Conservation (phyloP, 2,329 filamentous ascomycete genomes). For the Colletotrichum karsti region DNA sequence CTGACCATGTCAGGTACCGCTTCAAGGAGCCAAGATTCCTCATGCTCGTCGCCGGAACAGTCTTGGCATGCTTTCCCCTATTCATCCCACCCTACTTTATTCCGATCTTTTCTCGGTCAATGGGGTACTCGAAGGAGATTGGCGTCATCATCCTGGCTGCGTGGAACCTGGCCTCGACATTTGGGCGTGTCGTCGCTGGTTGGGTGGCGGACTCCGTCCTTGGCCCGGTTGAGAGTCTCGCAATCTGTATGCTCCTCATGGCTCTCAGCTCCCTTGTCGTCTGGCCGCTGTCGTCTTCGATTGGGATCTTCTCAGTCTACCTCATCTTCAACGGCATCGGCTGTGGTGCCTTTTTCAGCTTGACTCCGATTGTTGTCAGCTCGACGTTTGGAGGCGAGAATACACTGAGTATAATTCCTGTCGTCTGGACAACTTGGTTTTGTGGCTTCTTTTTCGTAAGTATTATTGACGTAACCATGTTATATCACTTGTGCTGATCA, state of each 20-base stretch:
- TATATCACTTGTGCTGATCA: too few relatives aligned
- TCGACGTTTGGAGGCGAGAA: conserved; percentile 34
- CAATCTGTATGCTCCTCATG: conserved; percentile 35
- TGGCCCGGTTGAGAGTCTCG: conserved; percentile 36
- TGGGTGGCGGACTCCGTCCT: conserved; percentile 35
- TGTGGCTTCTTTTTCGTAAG: conserved; percentile 39
- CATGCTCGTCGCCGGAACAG: conserved; percentile 32
- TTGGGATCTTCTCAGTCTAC: conserved; percentile 33
- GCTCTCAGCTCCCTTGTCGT: conserved; percentile 34
- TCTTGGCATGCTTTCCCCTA: conserved; percentile 35
- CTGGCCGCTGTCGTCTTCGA: conserved; percentile 36
- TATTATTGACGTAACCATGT: neutral
- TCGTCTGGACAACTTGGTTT: conserved; percentile 38
- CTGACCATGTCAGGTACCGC: conserved; percentile 32
- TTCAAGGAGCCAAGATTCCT: conserved; percentile 34
- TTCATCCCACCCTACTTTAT: conserved; percentile 40
- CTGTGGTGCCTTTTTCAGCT: conserved; percentile 38
- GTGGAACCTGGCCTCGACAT: conserved; percentile 37
- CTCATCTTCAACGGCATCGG: conserved; percentile 37
- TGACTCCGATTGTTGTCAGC: conserved; percentile 34
- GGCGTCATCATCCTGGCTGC: conserved; percentile 34
- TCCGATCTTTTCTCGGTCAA: conserved; percentile 35
- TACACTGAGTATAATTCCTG: conserved; percentile 35
- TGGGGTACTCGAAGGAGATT: conserved; percentile 31
- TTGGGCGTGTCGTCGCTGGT: conserved; percentile 36